These are phyloP conservation scores for Aureoboletus auriporus DNA, from an alignment of 768 basidiomycete species.

Conservation along the genomic window DNA sequence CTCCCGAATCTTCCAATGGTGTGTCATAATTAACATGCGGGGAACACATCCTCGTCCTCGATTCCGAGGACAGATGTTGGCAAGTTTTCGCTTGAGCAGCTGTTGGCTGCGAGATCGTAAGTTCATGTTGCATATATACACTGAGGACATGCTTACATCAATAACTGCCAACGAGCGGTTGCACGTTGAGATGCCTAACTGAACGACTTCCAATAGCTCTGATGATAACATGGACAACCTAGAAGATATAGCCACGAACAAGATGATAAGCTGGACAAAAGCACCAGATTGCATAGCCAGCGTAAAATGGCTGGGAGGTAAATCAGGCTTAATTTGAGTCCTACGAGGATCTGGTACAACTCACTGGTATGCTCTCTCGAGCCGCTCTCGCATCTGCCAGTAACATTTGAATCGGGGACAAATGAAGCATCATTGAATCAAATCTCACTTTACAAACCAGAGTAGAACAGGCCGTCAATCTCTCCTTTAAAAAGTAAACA, in stretches of 20 bases:
- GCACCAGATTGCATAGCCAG: conserved; percentile 68
- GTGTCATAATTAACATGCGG: conserved; percentile 1
- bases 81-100: background rate
- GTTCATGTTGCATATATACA: background rate
- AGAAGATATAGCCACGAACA: conserved; percentile 58
- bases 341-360: conserved; percentile 10
- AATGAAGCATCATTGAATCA: background rate
- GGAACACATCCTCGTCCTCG: background rate
- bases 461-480: conserved; percentile 31
- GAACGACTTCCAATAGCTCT: conserved; percentile 41
- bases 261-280: conserved; percentile 65
- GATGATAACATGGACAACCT: conserved; percentile 45
- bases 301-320: conserved; percentile 47
- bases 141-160: conserved; percentile 26
- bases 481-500: conserved; percentile 33
- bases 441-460: conserved; percentile 47
- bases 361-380: conserved; percentile 54
- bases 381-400: conserved; percentile 42
- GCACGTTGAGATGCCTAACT: conserved; percentile 24
- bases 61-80: background rate
- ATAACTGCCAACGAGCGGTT: conserved; percentile 26
- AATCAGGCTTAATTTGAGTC: background rate
- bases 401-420: conserved; percentile 1
- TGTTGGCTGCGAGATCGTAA: conserved; percentile 17
- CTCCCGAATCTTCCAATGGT: conserved; percentile 14